Percentiles rank a stretch among this genome's conserved stretches.
Conservation (phyloP, 2,329 filamentous ascomycete genomes). For the Cercospora nicotianae region DNA sequence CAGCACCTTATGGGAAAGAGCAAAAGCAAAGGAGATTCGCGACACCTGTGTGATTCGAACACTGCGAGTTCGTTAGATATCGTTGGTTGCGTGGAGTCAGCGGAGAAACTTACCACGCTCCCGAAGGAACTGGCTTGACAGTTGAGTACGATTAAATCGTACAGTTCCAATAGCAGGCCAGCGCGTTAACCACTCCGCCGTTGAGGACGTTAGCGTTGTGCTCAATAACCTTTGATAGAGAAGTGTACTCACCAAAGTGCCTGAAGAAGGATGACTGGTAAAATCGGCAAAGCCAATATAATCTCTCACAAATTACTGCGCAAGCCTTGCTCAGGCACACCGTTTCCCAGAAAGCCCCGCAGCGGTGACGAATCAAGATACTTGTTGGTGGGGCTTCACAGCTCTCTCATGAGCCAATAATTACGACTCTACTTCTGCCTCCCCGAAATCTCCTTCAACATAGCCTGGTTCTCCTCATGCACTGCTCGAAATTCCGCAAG, state of each 20-base stretch:
- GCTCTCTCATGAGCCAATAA: not conserved
- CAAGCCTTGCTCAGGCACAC: not conserved
- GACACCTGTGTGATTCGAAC: slow-evolving; percentile 25
- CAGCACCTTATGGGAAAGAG: too few relatives aligned
- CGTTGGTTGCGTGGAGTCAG: too few relatives aligned
- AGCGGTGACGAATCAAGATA: not conserved
- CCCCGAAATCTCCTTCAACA: slow-evolving; percentile 28
- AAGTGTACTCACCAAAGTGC: slow-evolving; percentile 7
- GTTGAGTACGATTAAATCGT: slow-evolving; percentile 1
- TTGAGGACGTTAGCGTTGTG: not conserved
- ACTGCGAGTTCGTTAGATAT: too few relatives aligned
- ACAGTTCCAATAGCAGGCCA: slow-evolving; percentile 21
- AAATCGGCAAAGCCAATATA: too few relatives aligned
- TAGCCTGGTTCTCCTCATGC: slow-evolving; percentile 27
- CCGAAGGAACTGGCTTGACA: slow-evolving; percentile 19
- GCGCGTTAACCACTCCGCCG: slow-evolving; percentile 23
- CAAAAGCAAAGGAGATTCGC: too few relatives aligned
- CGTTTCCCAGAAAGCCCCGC: not conserved
- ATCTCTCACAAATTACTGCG: too few relatives aligned
- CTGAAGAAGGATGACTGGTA: not conserved
- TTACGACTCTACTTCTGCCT: slow-evolving; percentile 5
- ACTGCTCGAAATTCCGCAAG: slow-evolving; percentile 33
- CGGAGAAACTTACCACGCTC: slow-evolving; percentile 6
- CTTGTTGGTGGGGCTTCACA: not conserved
- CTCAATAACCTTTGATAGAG: too few relatives aligned